Evolutionary conservation across 2,329 filamentous ascomycete genomes (phyloP), one percentile per base, ranked within the genome.

Genomic region (Penicillium sclerotiorum): DNA sequence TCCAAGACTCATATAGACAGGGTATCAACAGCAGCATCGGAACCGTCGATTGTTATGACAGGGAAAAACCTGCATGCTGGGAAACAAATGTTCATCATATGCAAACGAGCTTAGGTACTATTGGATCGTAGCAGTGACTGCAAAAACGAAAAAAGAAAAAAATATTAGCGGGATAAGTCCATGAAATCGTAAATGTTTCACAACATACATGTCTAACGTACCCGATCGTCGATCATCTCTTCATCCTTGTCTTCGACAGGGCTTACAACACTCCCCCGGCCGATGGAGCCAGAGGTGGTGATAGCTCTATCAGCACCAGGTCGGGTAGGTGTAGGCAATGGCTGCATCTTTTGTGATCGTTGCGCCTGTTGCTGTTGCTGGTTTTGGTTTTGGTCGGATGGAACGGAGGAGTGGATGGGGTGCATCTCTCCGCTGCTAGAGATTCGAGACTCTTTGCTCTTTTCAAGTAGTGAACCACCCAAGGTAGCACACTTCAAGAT

Each of bases 401-500:
- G 50, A 25, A 62, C 59, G 15, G 62, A 65, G 40, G 65, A 55
- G 46, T 60, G 58, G 42, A 67, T 62, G 27, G 65, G 57, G 53
- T 72, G 68, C 62, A 71, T 67, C 55, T 73, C 69, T 33, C 65
- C 68, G 39, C 68, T 69, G 49, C 68, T 70, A n/a, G 68, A 70
- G 20, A 71, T 66, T 36, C 69, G 65, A 18, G 70, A 68, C 53
- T 74, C 72, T 45, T 74, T 73, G 58, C 69, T 74, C 66, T 73
- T 73, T 52, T 73, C 71, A 48, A 73, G 52, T 21, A 74, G 59
- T 7, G 70, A 72, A 17, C 69, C 70, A 50, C 93, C 91, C 27
- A 97, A 85, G 4, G 94, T 96, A 11, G 91, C 93, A 68, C 93
- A 97, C 71, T 96, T 96, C 57, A 97, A 82, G 52, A 99, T 97